A percentile compares a stretch with the other conserved stretches of the same genome.
Evolutionary conservation across 1,139 yeast species (phyloP).

Genomic region (Zygosaccharomyces pseudobailii): DNA sequence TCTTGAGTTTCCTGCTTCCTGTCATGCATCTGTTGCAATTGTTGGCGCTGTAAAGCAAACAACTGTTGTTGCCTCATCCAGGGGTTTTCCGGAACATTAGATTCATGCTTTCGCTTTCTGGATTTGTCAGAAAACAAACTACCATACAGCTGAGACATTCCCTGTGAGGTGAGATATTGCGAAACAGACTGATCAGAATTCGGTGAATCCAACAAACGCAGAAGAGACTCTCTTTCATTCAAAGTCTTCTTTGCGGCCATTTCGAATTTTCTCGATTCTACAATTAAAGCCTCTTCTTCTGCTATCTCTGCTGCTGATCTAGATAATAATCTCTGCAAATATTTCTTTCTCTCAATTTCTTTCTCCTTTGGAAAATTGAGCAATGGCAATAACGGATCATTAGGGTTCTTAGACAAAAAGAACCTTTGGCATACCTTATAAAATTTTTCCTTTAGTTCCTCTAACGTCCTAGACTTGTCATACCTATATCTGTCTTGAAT

Average conservation of each 20-base stretch:
- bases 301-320: constrained; percentile 96
- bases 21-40: constrained; percentile 46
- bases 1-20: constrained; percentile 26
- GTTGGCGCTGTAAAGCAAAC: constrained; percentile 37
- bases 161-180: constrained; percentile 83
- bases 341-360: constrained; percentile 76
- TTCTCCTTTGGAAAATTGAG: constrained; percentile 57
- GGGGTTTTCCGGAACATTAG: constrained; percentile 48
- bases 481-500: constrained; percentile 68
- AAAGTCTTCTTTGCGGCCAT: constrained; percentile 88
- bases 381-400: constrained; percentile 39
- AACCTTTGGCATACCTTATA: constrained; percentile 51
- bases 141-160: constrained; percentile 79
- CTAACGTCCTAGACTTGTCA: constrained; percentile 40
- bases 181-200: constrained; percentile 61
- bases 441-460: constrained; percentile 79
- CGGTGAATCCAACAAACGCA: constrained; percentile 83
- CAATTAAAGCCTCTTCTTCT: constrained; percentile 89
- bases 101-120: constrained; percentile 44
- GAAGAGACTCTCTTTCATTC: constrained; percentile 72
- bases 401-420: constrained; percentile 34
- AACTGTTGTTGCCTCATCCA: constrained; percentile 38
- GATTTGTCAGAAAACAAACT: constrained; percentile 77
- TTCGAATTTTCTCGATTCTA: constrained; percentile 90
- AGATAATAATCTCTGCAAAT: constrained; percentile 67